Conservation (phyloP, 2,329 filamentous ascomycete genomes). For the Monosporascus sp. region DNA sequence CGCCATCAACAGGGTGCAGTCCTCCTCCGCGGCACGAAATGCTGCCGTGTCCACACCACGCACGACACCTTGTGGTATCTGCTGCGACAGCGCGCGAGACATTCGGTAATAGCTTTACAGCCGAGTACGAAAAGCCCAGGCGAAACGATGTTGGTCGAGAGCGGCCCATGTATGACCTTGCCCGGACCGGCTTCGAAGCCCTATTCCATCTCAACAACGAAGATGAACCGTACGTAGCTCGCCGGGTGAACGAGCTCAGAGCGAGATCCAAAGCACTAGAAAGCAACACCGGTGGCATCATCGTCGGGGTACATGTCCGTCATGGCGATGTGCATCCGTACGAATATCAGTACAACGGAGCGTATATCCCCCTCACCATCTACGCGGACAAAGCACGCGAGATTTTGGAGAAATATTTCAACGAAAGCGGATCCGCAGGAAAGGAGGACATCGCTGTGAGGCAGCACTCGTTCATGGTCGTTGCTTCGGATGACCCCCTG, state of each 20-base stretch:
- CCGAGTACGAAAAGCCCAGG: constrained; percentile 44
- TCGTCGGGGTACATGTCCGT: constrained; percentile 73
- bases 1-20: constrained; percentile 60
- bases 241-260: constrained; percentile 53
- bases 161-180: constrained; percentile 62
- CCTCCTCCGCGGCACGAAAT: constrained; percentile 71
- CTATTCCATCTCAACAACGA: constrained; percentile 66
- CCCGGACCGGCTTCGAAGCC: constrained; percentile 65
- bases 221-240: constrained; percentile 60
- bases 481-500: constrained; percentile 78
- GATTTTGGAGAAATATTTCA: constrained; percentile 47
- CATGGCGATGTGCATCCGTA: constrained; percentile 74
- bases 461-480: constrained; percentile 46
- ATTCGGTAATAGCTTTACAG: constrained; percentile 56
- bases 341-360: constrained; percentile 70
- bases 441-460: constrained; percentile 32
- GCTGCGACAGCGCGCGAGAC: constrained; percentile 60
- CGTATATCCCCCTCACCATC: constrained; percentile 70
- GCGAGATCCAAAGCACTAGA: constrained; percentile 38
- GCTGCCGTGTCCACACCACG: constrained; percentile 72
- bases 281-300: constrained; percentile 43
- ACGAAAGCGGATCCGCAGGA: constrained; percentile 30
- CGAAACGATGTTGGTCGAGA: constrained; percentile 48
- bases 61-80: constrained; percentile 70
- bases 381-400: constrained; percentile 59